Evolutionary conservation across 2,329 filamentous ascomycete genomes (phyloP).

Genomic region (Onygena corvina): DNA sequence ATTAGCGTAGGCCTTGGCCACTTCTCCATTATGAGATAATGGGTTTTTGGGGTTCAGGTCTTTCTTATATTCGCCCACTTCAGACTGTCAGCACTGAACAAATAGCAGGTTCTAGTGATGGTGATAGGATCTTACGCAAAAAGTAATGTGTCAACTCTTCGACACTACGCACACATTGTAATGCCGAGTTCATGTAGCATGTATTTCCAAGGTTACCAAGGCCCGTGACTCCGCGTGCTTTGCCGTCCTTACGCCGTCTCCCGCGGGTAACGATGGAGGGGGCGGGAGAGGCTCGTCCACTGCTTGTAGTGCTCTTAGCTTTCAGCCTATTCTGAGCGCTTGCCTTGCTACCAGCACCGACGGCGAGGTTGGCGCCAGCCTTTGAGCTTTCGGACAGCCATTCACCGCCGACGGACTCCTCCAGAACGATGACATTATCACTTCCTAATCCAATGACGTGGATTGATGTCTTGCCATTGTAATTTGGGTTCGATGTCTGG

Average conservation of each 20-base stretch:
- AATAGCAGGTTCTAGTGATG: conserved; percentile 15
- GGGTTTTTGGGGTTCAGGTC: conserved; percentile 82
- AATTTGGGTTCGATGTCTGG: conserved; percentile 59
- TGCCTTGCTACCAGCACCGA: conserved; percentile 28
- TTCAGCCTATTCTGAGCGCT: conserved; percentile 25
- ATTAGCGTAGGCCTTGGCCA: conserved; percentile 71
- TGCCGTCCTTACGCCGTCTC: conserved; percentile 55
- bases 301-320: conserved; percentile 34
- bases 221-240: conserved; percentile 64
- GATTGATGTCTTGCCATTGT: conserved; percentile 61
- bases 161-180: conserved; percentile 87
- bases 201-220: conserved; percentile 89
- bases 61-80: conserved; percentile 53
- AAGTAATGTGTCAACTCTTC: conserved; percentile 93
- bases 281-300: conserved; percentile 59
- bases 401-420: conserved; percentile 57
- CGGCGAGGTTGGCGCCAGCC: conserved; percentile 40
- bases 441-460: conserved; percentile 55
- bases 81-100: not conserved
- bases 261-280: conserved; percentile 56
- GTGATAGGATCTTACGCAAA: conserved; percentile 38
- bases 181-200: conserved; percentile 97
- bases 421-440: conserved; percentile 67
- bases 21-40: conserved; percentile 69
- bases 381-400: conserved; percentile 42